Evolutionary conservation across 176 grass and related monocot species (phyloP).

Genomic region (Oryza officinalis): DNA sequence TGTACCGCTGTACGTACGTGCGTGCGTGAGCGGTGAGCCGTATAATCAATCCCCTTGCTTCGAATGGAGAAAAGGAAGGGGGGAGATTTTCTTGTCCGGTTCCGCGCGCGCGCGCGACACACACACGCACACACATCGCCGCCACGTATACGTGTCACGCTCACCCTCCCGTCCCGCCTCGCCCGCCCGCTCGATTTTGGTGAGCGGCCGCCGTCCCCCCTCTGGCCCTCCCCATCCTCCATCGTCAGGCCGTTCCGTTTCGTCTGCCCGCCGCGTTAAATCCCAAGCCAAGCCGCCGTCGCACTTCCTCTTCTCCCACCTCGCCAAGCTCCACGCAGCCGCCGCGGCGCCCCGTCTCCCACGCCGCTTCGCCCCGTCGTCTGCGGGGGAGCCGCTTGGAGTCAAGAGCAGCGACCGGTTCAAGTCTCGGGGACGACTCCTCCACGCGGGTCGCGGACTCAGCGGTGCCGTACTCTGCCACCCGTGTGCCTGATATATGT

Average conservation of each 20-base stretch:
- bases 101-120: no score
- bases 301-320: background rate
- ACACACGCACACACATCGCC: no score
- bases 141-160: no score
- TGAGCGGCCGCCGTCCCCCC: conserved; percentile 29
- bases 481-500: background rate
- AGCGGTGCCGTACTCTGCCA: no score
- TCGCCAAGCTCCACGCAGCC: background rate
- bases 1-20: no score
- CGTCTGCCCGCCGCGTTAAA: conserved; percentile 9
- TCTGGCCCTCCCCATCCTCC: background rate
- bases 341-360: background rate
- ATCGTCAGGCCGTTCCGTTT: conserved; percentile 11
- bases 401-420: conserved; percentile 20
- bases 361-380: background rate
- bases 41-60: background rate
- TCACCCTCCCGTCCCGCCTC: background rate
- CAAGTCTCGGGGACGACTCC: conserved; percentile 34
- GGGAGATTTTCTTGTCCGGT: background rate
- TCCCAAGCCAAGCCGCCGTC: conserved; percentile 6
- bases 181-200: conserved; percentile 17
- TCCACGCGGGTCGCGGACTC: conserved; percentile 5
- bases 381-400: background rate
- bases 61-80: background rate
- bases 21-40: background rate